Evolutionary conservation across 2,329 filamentous ascomycete genomes (phyloP).

Genomic region (Catunica adiposa): DNA sequence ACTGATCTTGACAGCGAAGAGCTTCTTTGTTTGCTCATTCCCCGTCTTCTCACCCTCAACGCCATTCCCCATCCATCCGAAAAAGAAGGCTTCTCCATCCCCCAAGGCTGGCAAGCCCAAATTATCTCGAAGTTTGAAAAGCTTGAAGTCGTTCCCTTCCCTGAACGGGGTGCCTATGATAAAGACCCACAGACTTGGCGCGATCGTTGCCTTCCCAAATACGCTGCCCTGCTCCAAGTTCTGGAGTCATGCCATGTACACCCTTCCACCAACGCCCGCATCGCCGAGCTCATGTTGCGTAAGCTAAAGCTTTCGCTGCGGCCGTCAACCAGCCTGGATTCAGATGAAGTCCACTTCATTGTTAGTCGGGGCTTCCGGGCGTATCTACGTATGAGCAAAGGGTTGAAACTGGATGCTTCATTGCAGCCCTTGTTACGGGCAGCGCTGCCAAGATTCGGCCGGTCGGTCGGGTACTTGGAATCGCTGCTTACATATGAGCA

Average conservation of each 20-base stretch:
- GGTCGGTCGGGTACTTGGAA: slow-evolving; percentile 48
- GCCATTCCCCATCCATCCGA: slow-evolving; percentile 37
- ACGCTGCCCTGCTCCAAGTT: slow-evolving; percentile 49
- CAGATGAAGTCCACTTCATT: slow-evolving; percentile 54
- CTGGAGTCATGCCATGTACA: slow-evolving; percentile 46
- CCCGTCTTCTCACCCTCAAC: slow-evolving; percentile 41
- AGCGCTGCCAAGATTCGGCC: slow-evolving; percentile 49
- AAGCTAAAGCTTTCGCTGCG: slow-evolving; percentile 50
- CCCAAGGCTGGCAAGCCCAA: slow-evolving; percentile 55
- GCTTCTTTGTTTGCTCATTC: slow-evolving; percentile 50
- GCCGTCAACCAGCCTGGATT: slow-evolving; percentile 40
- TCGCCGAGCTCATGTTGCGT: slow-evolving; percentile 46
- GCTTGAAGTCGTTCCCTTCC: slow-evolving; percentile 47
- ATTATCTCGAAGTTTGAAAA: slow-evolving; percentile 54
- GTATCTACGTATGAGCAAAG: slow-evolving; percentile 49
- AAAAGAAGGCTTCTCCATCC: slow-evolving; percentile 38
- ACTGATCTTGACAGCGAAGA: slow-evolving; percentile 47
- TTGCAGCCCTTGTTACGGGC: slow-evolving; percentile 51
- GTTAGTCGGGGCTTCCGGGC: slow-evolving; percentile 58
- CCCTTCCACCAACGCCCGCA: slow-evolving; percentile 47
- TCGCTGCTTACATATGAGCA: slow-evolving; percentile 15
- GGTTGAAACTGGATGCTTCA: slow-evolving; percentile 39
- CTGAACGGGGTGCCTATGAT: slow-evolving; percentile 44
- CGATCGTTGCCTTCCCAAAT: slow-evolving; percentile 47
- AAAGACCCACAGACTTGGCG: slow-evolving; percentile 46